Evolutionary conservation across 768 basidiomycete species (phyloP).

Genomic region (Lyophyllum decastes): DNA sequence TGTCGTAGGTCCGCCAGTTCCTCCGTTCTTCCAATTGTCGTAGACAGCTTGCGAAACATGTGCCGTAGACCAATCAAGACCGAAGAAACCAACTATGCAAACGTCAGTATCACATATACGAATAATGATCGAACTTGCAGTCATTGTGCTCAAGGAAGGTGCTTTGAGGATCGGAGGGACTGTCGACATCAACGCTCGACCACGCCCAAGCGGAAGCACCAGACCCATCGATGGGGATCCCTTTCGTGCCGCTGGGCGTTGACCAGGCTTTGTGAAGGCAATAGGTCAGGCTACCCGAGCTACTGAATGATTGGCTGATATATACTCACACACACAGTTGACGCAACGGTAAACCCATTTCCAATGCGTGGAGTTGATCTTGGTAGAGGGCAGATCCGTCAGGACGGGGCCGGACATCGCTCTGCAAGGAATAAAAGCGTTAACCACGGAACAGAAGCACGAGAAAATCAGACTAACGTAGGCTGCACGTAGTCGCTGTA

Average conservation of each 20-base stretch:
- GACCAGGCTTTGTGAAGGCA: conserved; percentile 32
- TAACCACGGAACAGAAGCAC: neutral
- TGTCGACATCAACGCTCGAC: conserved; percentile 43
- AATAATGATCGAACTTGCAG: conserved; percentile 36
- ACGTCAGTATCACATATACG: neutral
- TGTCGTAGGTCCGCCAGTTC: conserved; percentile 37
- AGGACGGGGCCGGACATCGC: conserved; percentile 51
- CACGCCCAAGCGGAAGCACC: conserved; percentile 55
- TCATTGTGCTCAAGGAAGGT: conserved; percentile 60
- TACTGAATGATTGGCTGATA: neutral
- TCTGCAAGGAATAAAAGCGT: conserved; percentile 17
- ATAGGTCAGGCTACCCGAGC: neutral
- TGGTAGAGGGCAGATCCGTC: conserved; percentile 50
- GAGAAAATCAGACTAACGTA: conserved; percentile 26
- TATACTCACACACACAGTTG: conserved; percentile 56
- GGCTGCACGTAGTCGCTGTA: conserved; percentile 53
- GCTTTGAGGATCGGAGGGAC: conserved; percentile 50
- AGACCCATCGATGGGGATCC: conserved; percentile 32
- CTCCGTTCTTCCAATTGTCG: conserved; percentile 49
- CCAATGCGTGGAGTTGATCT: conserved; percentile 63
- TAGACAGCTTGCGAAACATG: conserved; percentile 49
- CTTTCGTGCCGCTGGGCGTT: conserved; percentile 36
- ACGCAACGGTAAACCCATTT: conserved; percentile 73
- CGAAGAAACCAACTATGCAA: conserved; percentile 58
- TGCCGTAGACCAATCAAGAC: conserved; percentile 45